Evolutionary conservation across 352 stramenopile genomes (phyloP).

Genomic region (Salisapilia sapeloensis): DNA sequence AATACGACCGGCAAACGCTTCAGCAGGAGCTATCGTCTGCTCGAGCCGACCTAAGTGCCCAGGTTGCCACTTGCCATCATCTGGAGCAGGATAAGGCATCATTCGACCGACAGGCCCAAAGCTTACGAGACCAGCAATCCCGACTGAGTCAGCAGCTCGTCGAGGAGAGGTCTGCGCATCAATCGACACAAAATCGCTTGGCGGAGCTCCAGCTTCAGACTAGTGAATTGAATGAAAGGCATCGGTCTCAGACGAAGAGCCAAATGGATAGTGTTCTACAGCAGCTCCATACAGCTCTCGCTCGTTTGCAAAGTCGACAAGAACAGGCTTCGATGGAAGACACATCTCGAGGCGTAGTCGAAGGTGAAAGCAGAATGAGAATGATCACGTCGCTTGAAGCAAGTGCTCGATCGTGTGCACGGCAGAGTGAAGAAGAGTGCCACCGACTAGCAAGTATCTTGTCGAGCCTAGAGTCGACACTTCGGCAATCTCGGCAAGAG

Average conservation of each 20-base stretch:
- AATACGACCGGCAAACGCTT: no score
- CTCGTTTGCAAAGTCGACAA: conserved; percentile 24
- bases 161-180: conserved; percentile 11
- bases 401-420: conserved; percentile 28
- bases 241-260: conserved; percentile 16
- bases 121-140: conserved; percentile 14
- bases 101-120: no score
- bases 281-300: conserved; percentile 36
- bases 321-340: conserved; percentile 21
- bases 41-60: no score
- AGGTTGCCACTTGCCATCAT: no score
- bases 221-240: conserved; percentile 16
- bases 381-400: conserved; percentile 46
- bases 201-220: conserved; percentile 13
- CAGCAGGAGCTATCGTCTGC: no score
- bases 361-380: conserved; percentile 31
- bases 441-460: conserved; percentile 28
- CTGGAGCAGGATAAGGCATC: no score
- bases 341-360: conserved; percentile 13
- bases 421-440: conserved; percentile 42
- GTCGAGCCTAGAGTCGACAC: conserved; percentile 22
- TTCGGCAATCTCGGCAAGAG: conserved; percentile 31
- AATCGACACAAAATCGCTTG: conserved; percentile 10
- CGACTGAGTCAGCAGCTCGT: conserved; percentile 7
- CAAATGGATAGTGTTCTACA: conserved; percentile 27